Conservation (phyloP, 225 moss, liverwort and hornwort species). For the Physcomitrellopsis africana region DNA sequence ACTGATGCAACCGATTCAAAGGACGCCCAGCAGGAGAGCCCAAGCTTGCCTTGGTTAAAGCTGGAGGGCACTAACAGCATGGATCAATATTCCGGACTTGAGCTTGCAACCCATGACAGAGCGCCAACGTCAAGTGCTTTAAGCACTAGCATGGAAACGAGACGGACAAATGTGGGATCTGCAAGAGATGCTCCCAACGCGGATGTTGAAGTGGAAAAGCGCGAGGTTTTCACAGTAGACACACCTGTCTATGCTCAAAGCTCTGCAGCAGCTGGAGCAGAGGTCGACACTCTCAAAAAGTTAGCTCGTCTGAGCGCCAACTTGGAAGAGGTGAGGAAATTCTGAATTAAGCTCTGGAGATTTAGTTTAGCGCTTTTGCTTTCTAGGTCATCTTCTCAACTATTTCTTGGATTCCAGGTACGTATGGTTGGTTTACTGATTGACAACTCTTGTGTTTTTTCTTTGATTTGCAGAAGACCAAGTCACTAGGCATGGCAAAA, state of each 20-base stretch:
- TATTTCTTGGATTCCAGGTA: neutral
- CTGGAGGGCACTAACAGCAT: slow-evolving; percentile 21
- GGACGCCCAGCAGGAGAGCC: slow-evolving; percentile 30
- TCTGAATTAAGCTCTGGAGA: neutral
- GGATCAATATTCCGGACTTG: no score
- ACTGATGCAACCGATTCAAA: slow-evolving; percentile 25
- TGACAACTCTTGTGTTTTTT: slow-evolving; percentile 3
- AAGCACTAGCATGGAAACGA: slow-evolving; percentile 16
- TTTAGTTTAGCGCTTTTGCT: neutral
- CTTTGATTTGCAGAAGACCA: slow-evolving; percentile 34
- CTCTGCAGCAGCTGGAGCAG: slow-evolving; percentile 26
- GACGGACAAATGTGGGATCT: neutral
- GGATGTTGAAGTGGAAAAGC: slow-evolving; percentile 32
- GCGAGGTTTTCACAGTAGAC: slow-evolving; percentile 26
- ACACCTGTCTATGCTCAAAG: slow-evolving; percentile 22
- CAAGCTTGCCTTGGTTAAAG: slow-evolving; percentile 47
- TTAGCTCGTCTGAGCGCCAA: slow-evolving; percentile 24
- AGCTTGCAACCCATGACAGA: no score
- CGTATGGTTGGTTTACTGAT: neutral
- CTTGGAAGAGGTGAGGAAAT: slow-evolving; percentile 39
- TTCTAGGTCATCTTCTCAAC: neutral
- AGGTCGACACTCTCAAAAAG: slow-evolving; percentile 16
- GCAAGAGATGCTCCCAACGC: slow-evolving; percentile 11
- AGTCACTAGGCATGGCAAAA: slow-evolving; percentile 42
- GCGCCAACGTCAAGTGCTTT: no score